Evolutionary conservation across 371 early-diverging fungal genomes (phyloP), one percentile per base, ranked within the genome.

Genomic region (Zychaea mexicana): DNA sequence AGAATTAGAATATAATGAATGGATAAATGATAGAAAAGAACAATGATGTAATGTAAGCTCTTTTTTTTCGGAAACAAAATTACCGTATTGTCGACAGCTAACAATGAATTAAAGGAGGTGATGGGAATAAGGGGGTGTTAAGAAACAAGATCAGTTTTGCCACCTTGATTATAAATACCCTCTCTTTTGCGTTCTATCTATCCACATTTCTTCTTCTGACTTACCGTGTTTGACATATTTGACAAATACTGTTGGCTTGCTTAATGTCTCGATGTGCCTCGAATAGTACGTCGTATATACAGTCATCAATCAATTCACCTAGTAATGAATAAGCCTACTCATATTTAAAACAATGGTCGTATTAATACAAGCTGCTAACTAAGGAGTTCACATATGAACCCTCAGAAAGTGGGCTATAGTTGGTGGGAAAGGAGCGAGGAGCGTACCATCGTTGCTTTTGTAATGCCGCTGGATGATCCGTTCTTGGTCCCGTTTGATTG

Each of bases 171-270:
- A n/a, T n/a, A n/a, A n/a, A n/a, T n/a, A n/a, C n/a, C n/a, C n/a
- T n/a, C n/a, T n/a, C n/a, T n/a, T n/a, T n/a, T n/a, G n/a, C 42
- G n/a, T 42, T 42, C 42, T 42, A 12, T 12, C 4, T n/a, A 7
- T 42, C 36, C 8, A 8, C 26, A 33, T 6, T 26, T 54, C 61
- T 58, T 46, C 19, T 56, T 47, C 12, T 30, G n/a, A 57, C 71
- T 62, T 74, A 86, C 91, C 79, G 79, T 67, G 89, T 87, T 71
- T 86, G 85, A 68, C 90, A 90, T 28, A 89, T 81, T 61, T 89
- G 91, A 69, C 93, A 92, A 12, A 75, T 64, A 2, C 78, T 65
- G 5, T 78, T 75, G 56, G 81, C 77, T 49, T 78, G 71, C 64
- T 84, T 87, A 38, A 82, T 74, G 61, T 90, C 88, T 59, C 83